Evolutionary conservation across 202 grass and related monocot species (phyloP), one percentile per base, ranked within the genome.

Genomic region (Panicum virgatum): DNA sequence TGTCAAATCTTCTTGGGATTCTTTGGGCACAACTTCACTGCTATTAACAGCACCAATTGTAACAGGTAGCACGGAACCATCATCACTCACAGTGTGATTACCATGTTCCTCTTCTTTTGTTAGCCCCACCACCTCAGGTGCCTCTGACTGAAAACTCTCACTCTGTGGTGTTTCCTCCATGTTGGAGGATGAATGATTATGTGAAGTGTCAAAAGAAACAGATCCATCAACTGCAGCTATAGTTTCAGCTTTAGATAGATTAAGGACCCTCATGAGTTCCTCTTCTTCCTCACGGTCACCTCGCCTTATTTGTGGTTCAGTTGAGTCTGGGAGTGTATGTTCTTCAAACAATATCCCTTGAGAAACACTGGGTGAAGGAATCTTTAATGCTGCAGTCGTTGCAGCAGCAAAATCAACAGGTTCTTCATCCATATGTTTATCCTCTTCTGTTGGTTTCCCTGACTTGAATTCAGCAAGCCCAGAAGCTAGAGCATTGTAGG

Each of bases 261-360:
- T 90, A 78, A 99, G 90, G 61, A 80, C 88, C 73, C 91, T 84
- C 80, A 69, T 88, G 37, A 99, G 83, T 87, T 99, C 96, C 73
- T 99, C 96, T 85, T 92, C 93, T 86, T 99, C 96, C 81, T 99
- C 85, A n/a, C 84, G 80, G 48, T 99, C 93, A 15, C 96, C 96
- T 84, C 72, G 78, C 53, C 89, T 83, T 70, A 12, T 91, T 37
- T 78, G 74, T 82, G 86, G 43, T 40, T 88, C 84, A 82, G 54
- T 32, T 72, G 92, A 9, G 38, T 72, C 63, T 72, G 82, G 32
- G 51, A 92, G 43, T 80, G 82, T 82, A 81, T 56, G 76, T 46
- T 94, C 91, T 79, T 99, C 91, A 87, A 94, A 96, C 74, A 93
- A 94, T 83, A 29, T 89, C 54, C 81, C 96, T 61, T 76, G 86